Evolutionary conservation across 2,329 filamentous ascomycete species (phyloP).

Genomic region (Plectosphaerella cucumerina): DNA sequence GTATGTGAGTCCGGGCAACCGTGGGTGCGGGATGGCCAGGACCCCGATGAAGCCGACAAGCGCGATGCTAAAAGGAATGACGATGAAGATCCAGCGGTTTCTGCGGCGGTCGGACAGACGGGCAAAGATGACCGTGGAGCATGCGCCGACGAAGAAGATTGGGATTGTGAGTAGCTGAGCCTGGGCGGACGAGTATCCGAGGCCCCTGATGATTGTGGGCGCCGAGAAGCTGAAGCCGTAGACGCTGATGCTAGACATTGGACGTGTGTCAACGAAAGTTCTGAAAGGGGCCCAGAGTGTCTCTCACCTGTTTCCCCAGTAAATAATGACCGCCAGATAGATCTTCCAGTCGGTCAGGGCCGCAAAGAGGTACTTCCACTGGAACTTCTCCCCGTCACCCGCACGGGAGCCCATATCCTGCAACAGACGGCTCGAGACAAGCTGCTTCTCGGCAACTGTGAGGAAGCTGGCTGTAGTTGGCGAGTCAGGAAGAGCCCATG

Average conservation of each 20-base stretch:
- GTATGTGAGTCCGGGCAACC: constrained; percentile 53
- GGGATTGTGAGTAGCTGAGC: constrained; percentile 26
- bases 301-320: constrained; percentile 32
- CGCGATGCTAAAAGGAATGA: constrained; percentile 8
- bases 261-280: constrained; percentile 57
- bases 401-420: not conserved
- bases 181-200: constrained; percentile 29
- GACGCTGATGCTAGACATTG: constrained; percentile 3
- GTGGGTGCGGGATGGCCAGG: constrained; percentile 9
- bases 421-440: constrained; percentile 11
- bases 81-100: constrained; percentile 8
- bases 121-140: constrained; percentile 15
- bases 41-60: constrained; percentile 8
- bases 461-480: constrained; percentile 41
- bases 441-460: constrained; percentile 29
- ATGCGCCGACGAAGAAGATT: constrained; percentile 22
- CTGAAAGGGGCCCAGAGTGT: constrained; percentile 68
- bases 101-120: constrained; percentile 6
- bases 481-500: constrained; percentile 50
- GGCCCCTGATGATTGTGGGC: constrained; percentile 31
- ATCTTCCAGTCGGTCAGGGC: constrained; percentile 39
- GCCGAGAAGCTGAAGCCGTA: constrained; percentile 23
- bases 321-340: constrained; percentile 23
- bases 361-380: constrained; percentile 18
- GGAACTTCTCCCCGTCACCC: constrained; percentile 44